Conservation (phyloP, 176 grass and related monocot genomes). For the barley (Hordeum vulgare) region DNA sequence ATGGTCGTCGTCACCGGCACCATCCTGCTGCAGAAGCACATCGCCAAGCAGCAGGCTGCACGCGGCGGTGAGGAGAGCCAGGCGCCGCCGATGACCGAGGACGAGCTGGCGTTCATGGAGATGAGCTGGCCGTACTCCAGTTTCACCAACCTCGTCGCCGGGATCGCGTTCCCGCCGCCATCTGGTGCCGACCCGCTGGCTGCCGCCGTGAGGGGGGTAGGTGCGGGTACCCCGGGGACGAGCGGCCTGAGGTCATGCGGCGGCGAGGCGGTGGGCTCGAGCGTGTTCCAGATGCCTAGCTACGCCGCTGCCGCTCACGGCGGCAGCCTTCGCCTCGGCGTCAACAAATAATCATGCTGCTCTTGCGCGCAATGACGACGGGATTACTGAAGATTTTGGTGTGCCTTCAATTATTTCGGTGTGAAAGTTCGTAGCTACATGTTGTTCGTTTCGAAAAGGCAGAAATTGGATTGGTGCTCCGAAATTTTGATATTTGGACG, state of each 20-base stretch:
- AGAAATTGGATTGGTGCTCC: not conserved
- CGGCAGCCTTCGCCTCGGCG: not conserved
- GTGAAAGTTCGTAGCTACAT: not conserved
- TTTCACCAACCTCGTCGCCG: constrained; percentile 31
- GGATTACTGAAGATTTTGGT: not conserved
- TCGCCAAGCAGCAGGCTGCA: not conserved
- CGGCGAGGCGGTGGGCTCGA: not conserved
- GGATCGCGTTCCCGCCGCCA: not conserved
- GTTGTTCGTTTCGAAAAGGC: not conserved
- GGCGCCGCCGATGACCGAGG: constrained; percentile 13
- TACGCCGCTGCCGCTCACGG: not conserved
- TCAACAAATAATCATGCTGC: not conserved
- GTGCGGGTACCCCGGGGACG: not conserved
- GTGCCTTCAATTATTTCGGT: not conserved
- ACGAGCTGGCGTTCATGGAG: constrained; percentile 41
- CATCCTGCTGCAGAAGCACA: constrained; percentile 45
- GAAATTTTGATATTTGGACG: not conserved
- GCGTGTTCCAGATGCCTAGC: not conserved
- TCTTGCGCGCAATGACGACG: not conserved
- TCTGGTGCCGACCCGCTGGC: not conserved
- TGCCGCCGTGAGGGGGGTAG: not conserved
- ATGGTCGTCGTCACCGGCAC: constrained; percentile 59
- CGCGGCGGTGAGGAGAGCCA: not conserved
- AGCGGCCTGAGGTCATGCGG: not conserved
- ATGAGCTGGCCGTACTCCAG: not conserved